Evolutionary conservation across 805 yeast species (phyloP).

Genomic region (Sungouiozyma ichnusensis): DNA sequence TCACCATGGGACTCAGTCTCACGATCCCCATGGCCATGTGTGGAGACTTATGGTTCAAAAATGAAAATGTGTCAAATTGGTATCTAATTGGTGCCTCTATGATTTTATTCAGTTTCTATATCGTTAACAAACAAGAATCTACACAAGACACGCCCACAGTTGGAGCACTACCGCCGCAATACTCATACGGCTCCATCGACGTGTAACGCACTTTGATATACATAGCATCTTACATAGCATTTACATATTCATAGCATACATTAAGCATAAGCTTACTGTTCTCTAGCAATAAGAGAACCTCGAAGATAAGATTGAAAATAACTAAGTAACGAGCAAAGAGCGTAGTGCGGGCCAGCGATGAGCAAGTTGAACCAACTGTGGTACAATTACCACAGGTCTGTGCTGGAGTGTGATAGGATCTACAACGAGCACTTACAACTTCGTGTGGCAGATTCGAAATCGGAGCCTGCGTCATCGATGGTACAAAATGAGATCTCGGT

Average conservation of each 20-base stretch:
- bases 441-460: background rate
- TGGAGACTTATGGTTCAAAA: conserved; percentile 68
- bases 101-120: conserved; percentile 68
- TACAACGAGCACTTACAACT: conserved; percentile 8
- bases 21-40: conserved; percentile 89
- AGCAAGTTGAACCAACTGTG: conserved; percentile 17
- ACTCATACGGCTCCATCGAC: background rate
- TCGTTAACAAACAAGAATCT: conserved; percentile 58
- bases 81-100: conserved; percentile 69
- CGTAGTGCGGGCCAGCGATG: conserved; percentile 13
- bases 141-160: background rate
- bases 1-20: conserved; percentile 84
- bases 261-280: too few species aligned
- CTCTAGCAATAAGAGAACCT: too few species aligned
- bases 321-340: too few species aligned
- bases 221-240: background rate
- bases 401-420: conserved; percentile 19
- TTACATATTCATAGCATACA: background rate
- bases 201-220: background rate
- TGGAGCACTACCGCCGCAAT: background rate
- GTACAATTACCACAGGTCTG: conserved; percentile 22
- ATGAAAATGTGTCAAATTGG: conserved; percentile 33
- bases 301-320: too few species aligned
- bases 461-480: conserved; percentile 2
- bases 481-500: conserved; percentile 25